phyloP scores from a whole-genome alignment of 257 asterid species.

The Penstemon newberryi region DNA sequence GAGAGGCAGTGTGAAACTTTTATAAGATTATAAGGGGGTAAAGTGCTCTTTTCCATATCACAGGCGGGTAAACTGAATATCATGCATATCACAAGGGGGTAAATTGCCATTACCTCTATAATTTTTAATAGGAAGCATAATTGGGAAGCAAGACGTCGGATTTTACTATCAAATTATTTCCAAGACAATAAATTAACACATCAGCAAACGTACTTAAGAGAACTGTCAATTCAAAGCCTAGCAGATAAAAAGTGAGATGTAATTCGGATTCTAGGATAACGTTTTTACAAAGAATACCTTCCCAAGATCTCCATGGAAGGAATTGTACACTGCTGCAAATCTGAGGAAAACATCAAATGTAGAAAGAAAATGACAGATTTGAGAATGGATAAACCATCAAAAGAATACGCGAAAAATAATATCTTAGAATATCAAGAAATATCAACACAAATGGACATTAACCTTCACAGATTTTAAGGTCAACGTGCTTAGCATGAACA shows the following conservation, averaged over 20 bases:
- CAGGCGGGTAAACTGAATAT: too few relatives aligned
- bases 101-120: too few relatives aligned
- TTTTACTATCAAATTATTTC: background rate
- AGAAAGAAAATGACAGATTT: conserved; percentile 16
- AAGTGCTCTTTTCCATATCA: too few relatives aligned
- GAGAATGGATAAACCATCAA: conserved; percentile 16
- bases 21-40: too few relatives aligned
- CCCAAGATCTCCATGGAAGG: conserved; percentile 98
- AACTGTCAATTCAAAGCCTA: background rate
- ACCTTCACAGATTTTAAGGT: conserved; percentile 35
- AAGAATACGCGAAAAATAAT: background rate
- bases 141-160: too few relatives aligned
- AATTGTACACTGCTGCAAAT: conserved; percentile 88
- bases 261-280: background rate
- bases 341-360: conserved; percentile 50
- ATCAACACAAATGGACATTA: conserved; percentile 14
- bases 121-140: background rate
- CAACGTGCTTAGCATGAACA: conserved; percentile 33
- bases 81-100: too few relatives aligned
- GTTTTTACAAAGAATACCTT: conserved; percentile 52
- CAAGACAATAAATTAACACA: background rate
- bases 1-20: too few relatives aligned
- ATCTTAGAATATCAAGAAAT: conserved; percentile 4
- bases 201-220: background rate
- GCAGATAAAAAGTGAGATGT: background rate